Percentiles rank a stretch among this genome's conserved stretches.
These are phyloP conservation scores for Microbotryum intermedium DNA, from an alignment of 1,284 basidiomycete genomes.

Conservation along the genomic window DNA sequence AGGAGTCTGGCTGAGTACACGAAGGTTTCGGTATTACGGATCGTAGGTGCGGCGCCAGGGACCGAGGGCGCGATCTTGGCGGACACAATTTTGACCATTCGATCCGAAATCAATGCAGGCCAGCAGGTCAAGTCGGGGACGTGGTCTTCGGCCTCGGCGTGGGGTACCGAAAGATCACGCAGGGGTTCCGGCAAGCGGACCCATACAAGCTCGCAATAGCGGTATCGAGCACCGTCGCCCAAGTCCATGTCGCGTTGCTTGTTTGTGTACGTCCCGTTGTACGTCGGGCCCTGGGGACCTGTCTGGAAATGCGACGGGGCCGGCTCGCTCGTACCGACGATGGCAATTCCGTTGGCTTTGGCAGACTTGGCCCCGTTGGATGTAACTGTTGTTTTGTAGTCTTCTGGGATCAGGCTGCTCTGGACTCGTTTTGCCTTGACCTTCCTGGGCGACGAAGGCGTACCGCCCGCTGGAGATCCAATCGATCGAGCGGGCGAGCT, in stretches of 20 bases:
- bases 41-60: background rate
- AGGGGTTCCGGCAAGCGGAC: constrained; percentile 53
- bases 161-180: constrained; percentile 37
- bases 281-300: constrained; percentile 7
- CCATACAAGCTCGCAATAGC: constrained; percentile 66
- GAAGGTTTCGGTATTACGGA: background rate
- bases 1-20: constrained; percentile 14
- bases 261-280: constrained; percentile 23
- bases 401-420: too few relatives aligned
- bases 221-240: constrained; percentile 50
- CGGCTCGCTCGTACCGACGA: too few relatives aligned
- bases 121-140: constrained; percentile 52
- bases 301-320: too few relatives aligned
- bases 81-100: background rate
- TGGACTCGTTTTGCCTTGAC: too few relatives aligned
- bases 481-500: constrained; percentile 27
- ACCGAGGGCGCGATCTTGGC: background rate
- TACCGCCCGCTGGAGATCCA: too few relatives aligned
- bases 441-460: too few relatives aligned
- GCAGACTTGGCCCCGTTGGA: too few relatives aligned
- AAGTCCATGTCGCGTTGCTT: constrained; percentile 30
- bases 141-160: constrained; percentile 23
- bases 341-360: too few relatives aligned
- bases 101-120: constrained; percentile 53
- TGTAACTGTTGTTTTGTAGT: too few relatives aligned